Evolutionary conservation across 768 basidiomycete species (phyloP), one percentile per base, ranked within the genome.

Genomic region (Mycena olivaceomarginata): DNA sequence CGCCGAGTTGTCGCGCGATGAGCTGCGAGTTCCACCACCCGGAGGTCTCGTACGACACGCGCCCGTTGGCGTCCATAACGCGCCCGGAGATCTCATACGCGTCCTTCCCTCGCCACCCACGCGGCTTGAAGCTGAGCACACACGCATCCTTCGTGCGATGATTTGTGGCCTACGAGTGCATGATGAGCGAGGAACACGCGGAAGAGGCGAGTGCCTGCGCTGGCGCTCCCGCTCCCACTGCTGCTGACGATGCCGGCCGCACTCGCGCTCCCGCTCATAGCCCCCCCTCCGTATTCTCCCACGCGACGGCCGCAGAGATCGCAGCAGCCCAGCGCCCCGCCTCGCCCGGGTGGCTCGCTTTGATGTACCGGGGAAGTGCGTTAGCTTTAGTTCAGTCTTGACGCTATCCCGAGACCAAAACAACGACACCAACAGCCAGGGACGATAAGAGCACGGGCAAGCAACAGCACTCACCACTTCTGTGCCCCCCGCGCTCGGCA

Each of bases 11-110:
- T 12, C 96, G 92, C 22, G 97, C 97, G 69, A 99, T 94, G 46
- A 99, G 92, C 82, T 99, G 98, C 59, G 95, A 95, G 82, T 96
- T 97, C 98, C 98, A 99, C 2, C 97, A 91, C 6, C 98, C 98
- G 0, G 97, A 97, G 64, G 99, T 97, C 73, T 98, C 97, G 85
- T 98, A 96, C 0, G 90, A 92, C 41, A 93, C 87, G 25, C 90
- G 86, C 12, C 95, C 97, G 0, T 86, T 79, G 1, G 91, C 84
- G 81, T 96, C 94, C 74, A 91, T 85, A 25, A 99, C 97, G 53
- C 92, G 90, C 1, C 98, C 98, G 2, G 94, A 95, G 82, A 99
- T 97, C 85, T 99, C 98, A 81, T 91, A 97, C 0, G 97, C 97
- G 76, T 98, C 95, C 80, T 92, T 95, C 11, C 96, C 97, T 70